Base-by-base conservation (phyloP, 257 asterid species). In the Forsythia viridissima region DNA sequence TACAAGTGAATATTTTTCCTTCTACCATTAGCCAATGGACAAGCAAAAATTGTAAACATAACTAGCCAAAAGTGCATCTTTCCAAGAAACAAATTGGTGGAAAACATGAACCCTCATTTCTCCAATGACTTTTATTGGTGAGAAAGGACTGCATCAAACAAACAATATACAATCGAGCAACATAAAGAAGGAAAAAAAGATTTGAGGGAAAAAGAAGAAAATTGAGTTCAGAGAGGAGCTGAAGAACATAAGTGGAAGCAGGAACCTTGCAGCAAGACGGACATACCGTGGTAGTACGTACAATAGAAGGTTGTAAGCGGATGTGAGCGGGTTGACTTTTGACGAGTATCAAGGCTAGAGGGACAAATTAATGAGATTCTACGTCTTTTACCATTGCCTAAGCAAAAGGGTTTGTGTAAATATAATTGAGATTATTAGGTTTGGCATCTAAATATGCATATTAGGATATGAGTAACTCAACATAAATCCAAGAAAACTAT, bases 401-500 rank as follows among this genome's bases (percentile, higher is more conserved):
- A 12, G 16, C 30, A 36, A 69, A 74, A 68, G 11, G 24, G 4
- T 78, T 39, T 36, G 61, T 4, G 59, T 46, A 70, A 61, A 46
- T 61, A 71, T n/a, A 6, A 77, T 24, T 63, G 37, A 34, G 24
- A 24, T 24, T 43, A 2, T 30, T 76, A 2, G 36, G 15, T 52
- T 63, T 2, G 55, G 76, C 36, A 36, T 61, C 38, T 61, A 73
- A 42, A 43, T 24, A 71, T 52, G 57, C 66, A 61, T 61, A 36
- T 65, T 74, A 43, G 73, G 39, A 59, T 59, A 59, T 59, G 37
- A 44, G 55, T 42, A 37, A 39, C 74, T 46, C 72, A 8, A 51
- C 68, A 84, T 24, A 61, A 4, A 79, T 39, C 73, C 72, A n/a
- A 46, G 15, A 70, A 68, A 36, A 55, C 39, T 34, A 21, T 70